Percentiles rank a stretch among this genome's conserved stretches.
These are phyloP conservation scores for Pterothamnion heteromorphum DNA, from an alignment of 31 red algal genomes.

Conservation along the genomic window DNA sequence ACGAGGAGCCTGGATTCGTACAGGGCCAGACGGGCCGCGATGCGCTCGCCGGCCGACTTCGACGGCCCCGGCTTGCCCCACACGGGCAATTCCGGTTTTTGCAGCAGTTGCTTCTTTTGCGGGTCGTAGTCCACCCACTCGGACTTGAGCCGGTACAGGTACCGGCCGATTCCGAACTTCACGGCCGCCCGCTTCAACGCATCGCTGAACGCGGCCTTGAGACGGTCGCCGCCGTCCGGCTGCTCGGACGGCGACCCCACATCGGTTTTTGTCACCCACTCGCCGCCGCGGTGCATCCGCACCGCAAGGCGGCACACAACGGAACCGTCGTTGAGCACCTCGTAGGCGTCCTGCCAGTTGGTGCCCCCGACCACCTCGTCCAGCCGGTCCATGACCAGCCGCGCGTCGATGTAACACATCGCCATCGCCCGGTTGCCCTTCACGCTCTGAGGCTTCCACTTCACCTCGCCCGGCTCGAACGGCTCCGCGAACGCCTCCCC, in stretches of 20 bases:
- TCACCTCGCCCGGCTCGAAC: too few relatives aligned
- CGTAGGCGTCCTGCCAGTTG: background rate
- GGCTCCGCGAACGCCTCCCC: too few relatives aligned
- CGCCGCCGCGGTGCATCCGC: background rate
- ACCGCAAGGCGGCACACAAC: background rate
- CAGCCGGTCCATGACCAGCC: background rate
- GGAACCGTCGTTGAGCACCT: background rate
- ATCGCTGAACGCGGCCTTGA: background rate
- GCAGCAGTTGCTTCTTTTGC: too few relatives aligned
- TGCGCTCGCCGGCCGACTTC: too few relatives aligned
- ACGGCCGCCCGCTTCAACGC: slow-evolving; percentile 5
- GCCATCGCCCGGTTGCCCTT: too few relatives aligned
- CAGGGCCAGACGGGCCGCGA: too few relatives aligned
- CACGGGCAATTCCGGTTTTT: too few relatives aligned
- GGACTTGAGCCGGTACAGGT: background rate
- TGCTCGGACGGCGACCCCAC: background rate
- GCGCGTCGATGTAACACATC: background rate
- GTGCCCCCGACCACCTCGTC: background rate
- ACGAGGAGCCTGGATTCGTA: too few relatives aligned
- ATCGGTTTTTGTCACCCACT: background rate
- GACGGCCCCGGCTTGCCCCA: too few relatives aligned
- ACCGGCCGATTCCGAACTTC: background rate
- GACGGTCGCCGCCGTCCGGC: background rate
- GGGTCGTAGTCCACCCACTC: background rate
- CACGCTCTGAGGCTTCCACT: too few relatives aligned